A percentile compares a stretch with the other conserved stretches of the same genome.
These are phyloP conservation scores for Fusarium verrucosum DNA, from an alignment of 2,329 filamentous ascomycete genomes.

Conservation along the genomic window DNA sequence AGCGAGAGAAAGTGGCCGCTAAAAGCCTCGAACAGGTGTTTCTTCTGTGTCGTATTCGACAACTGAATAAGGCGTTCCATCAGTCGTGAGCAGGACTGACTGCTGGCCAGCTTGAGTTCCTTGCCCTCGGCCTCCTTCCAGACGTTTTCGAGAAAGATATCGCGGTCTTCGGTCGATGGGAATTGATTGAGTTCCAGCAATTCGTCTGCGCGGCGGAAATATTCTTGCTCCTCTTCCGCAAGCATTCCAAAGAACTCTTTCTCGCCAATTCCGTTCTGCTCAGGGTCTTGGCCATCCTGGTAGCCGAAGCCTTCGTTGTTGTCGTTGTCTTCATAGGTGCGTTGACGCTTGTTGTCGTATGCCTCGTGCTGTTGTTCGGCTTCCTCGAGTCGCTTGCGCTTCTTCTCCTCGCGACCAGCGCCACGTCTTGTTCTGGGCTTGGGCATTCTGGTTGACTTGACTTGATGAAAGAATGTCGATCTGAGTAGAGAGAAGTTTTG, in stretches of 20 bases:
- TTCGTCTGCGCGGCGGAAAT: conserved; percentile 90
- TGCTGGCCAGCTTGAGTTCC: conserved; percentile 94
- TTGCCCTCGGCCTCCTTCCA: conserved; percentile 89
- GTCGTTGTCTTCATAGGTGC: conserved; percentile 38
- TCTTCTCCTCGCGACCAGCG: conserved; percentile 52
- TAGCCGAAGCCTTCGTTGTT: conserved; percentile 36
- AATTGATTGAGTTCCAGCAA: conserved; percentile 92
- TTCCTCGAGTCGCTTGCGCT: conserved; percentile 52
- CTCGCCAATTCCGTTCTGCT: conserved; percentile 55
- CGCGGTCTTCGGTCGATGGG: conserved; percentile 75
- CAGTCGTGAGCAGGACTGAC: conserved; percentile 91
- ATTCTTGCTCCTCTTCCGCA: conserved; percentile 92
- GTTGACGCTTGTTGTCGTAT: conserved; percentile 42
- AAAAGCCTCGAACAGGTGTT: conserved; percentile 86
- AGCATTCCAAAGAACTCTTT: conserved; percentile 92
- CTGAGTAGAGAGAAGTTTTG: conserved; percentile 19
- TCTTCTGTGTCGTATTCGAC: conserved; percentile 82
- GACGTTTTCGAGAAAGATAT: conserved; percentile 79
- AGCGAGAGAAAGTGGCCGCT: conserved; percentile 86
- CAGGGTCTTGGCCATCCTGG: conserved; percentile 37
- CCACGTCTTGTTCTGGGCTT: conserved; percentile 57
- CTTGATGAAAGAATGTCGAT: conserved; percentile 12
- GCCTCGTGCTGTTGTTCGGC: conserved; percentile 26
- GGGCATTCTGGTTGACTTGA: conserved; percentile 49
- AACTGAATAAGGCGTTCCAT: conserved; percentile 91